Conservation (phyloP, 345 rosid genomes). For the Dovyalis caffra region DNA sequence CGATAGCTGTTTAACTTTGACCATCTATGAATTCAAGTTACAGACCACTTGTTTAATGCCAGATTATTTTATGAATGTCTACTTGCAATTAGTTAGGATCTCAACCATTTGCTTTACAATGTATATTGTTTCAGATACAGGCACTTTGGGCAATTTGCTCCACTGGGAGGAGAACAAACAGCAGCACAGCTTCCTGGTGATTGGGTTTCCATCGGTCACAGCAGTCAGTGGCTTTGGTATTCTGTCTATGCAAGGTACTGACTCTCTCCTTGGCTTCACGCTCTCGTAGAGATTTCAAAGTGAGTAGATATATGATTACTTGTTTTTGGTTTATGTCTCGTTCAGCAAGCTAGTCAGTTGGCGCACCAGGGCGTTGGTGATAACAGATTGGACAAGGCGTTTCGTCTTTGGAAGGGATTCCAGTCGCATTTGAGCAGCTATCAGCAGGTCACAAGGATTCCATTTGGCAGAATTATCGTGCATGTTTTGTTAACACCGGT, state of each 20-base stretch:
- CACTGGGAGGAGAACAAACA: constrained; percentile 96
- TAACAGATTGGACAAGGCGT: constrained; percentile 89
- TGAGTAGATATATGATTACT: neutral
- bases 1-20: neutral
- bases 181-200: constrained; percentile 98
- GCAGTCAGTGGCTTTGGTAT: constrained; percentile 97
- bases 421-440: constrained; percentile 58
- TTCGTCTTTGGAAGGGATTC: constrained; percentile 90
- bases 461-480: neutral
- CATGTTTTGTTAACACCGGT: neutral
- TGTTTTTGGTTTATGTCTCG: neutral
- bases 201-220: constrained; percentile 90
- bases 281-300: neutral
- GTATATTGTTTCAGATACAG: constrained; percentile 50
- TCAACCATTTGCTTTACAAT: neutral
- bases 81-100: neutral
- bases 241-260: constrained; percentile 89
- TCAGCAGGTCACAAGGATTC: neutral
- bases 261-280: neutral
- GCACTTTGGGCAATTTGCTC: constrained; percentile 96
- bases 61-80: neutral
- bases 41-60: neutral
- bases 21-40: neutral
- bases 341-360: constrained; percentile 94
- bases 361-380: constrained; percentile 91